Evolutionary conservation across 352 stramenopile genomes (phyloP).

Genomic region (Chrysophaeum taylorii): DNA sequence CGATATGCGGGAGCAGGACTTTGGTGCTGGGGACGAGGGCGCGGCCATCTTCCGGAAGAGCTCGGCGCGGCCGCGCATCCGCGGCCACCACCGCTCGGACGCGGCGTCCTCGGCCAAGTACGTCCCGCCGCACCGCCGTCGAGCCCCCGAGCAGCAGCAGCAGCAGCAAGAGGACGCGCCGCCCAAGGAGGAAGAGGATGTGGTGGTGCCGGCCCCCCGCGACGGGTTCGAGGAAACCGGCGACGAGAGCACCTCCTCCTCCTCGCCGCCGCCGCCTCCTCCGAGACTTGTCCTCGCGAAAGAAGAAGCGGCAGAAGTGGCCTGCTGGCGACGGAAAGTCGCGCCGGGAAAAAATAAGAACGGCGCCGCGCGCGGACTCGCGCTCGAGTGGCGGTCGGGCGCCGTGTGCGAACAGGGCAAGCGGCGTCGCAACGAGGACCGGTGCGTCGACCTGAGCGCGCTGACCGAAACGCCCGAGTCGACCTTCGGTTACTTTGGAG

Average conservation of each 20-base stretch:
- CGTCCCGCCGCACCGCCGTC: not conserved
- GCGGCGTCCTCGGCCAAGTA: not conserved
- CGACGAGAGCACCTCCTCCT: not conserved
- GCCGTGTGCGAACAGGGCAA: not conserved
- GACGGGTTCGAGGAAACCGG: not conserved
- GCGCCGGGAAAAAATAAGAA: no score
- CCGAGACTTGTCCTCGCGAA: no score
- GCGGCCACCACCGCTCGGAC: no score
- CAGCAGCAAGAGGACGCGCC: no score
- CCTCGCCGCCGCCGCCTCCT: no score
- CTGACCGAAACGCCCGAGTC: not conserved
- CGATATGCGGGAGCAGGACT: no score
- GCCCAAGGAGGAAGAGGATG: no score
- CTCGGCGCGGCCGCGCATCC: not conserved
- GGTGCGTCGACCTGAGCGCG: conserved; percentile 9
- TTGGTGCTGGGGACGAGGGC: not conserved
- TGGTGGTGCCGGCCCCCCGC: not conserved
- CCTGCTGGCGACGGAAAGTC: no score
- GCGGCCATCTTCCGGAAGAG: not conserved
- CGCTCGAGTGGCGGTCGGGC: not conserved
- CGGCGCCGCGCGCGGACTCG: no score
- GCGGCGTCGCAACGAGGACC: conserved; percentile 13
- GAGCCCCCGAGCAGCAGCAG: no score
- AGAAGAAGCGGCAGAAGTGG: no score
- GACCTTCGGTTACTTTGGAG: conserved; percentile 12